Evolutionary conservation across 768 basidiomycete genomes (phyloP).

Genomic region (Hygrocybe coccinea): DNA sequence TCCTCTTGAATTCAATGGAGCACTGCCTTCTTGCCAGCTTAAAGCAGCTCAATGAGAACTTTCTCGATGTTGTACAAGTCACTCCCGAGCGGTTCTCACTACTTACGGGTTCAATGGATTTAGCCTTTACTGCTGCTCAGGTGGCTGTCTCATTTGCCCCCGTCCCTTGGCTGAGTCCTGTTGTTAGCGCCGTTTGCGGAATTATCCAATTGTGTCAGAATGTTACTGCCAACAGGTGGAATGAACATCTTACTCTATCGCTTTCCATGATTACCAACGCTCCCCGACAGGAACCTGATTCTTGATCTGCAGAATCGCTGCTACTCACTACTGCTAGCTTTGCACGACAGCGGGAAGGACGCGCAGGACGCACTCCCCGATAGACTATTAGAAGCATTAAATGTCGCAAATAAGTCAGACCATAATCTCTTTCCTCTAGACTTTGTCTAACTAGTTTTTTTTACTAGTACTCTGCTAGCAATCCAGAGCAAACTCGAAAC

Average conservation of each 20-base stretch:
- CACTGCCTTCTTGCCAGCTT: too few species aligned
- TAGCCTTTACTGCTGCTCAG: slow-evolving; percentile 30
- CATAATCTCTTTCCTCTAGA: slow-evolving; percentile 21
- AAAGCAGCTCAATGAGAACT: too few species aligned
- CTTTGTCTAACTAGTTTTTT: neutral
- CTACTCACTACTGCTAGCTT: slow-evolving; percentile 3
- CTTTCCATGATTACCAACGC: slow-evolving; percentile 2
- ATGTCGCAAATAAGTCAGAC: slow-evolving; percentile 28
- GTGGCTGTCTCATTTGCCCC: slow-evolving; percentile 44
- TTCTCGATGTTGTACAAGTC: too few species aligned
- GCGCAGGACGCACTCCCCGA: slow-evolving; percentile 22
- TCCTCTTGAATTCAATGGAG: too few species aligned
- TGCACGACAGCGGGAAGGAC: slow-evolving; percentile 24
- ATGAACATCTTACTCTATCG: neutral
- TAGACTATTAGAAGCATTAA: slow-evolving; percentile 30
- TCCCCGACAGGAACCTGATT: slow-evolving; percentile 6
- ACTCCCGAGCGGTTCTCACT: too few species aligned
- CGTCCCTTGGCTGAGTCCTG: slow-evolving; percentile 43
- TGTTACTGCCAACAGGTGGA: slow-evolving; percentile 46
- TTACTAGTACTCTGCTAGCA: slow-evolving; percentile 25
- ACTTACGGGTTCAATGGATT: neutral
- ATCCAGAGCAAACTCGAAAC: slow-evolving; percentile 40
- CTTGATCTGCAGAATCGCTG: slow-evolving; percentile 12
- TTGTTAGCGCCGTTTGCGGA: slow-evolving; percentile 37
- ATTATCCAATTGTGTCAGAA: slow-evolving; percentile 46